These are phyloP conservation scores for Macrolepiota dolichaula DNA, from an alignment of 768 basidiomycete species.

Conservation along the genomic window DNA sequence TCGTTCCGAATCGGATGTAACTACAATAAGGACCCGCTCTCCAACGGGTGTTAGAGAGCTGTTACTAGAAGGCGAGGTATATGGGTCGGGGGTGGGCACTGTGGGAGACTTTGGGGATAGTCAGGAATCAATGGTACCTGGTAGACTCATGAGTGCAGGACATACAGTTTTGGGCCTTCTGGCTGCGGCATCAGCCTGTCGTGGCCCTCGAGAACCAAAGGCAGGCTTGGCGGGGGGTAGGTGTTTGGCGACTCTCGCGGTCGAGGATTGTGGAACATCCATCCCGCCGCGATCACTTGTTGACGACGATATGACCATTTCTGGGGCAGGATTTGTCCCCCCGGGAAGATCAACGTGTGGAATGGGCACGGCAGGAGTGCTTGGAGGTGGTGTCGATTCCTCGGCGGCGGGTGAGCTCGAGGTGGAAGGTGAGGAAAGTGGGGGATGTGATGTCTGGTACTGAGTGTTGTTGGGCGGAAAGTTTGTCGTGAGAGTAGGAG, in stretches of 20 bases:
- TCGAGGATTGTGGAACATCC: conserved; percentile 13
- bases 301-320: conserved; percentile 8
- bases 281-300: conserved; percentile 6
- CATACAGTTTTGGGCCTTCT: conserved; percentile 34
- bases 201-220: conserved; percentile 23
- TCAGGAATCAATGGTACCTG: conserved; percentile 15
- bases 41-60: conserved; percentile 21
- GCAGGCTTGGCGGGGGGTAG: conserved; percentile 30
- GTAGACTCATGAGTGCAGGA: conserved; percentile 18
- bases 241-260: conserved; percentile 31
- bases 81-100: conserved; percentile 32
- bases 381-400: conserved; percentile 70
- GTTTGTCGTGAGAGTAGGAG: conserved; percentile 25
- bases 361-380: conserved; percentile 52
- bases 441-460: conserved; percentile 41
- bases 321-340: background rate
- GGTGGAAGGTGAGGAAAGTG: conserved; percentile 68
- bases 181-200: conserved; percentile 14
- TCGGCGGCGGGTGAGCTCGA: conserved; percentile 58
- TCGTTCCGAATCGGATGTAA: conserved; percentile 75
- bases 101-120: conserved; percentile 35
- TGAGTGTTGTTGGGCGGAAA: conserved; percentile 23
- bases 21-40: conserved; percentile 54
- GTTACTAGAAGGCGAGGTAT: conserved; percentile 23
- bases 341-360: conserved; percentile 20